Base-by-base conservation (phyloP, 805 yeast species). In the Zygosaccharomyces pseudorouxii region DNA sequence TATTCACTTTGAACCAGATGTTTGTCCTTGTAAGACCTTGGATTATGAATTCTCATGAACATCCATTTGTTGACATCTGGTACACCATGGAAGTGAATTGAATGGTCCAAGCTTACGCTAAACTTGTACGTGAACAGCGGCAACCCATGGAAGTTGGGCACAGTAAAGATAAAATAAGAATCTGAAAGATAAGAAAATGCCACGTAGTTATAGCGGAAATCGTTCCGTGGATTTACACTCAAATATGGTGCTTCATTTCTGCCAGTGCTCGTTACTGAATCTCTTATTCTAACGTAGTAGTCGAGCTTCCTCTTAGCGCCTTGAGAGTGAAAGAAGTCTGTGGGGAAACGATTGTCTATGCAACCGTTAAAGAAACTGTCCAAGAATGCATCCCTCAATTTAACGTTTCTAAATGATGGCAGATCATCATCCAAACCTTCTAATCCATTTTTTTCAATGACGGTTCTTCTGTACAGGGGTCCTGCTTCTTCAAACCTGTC, bases 31-130 rank as follows among this genome's bases (percentile, higher is more conserved):
- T 72, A 73, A 3, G 82, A 72, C 45, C 79, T 70, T 20, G 79
- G 62, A 33, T 77, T 76, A 42, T 67, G 68, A 38, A 80, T 70
- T 41, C 76, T 71, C 46, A 77, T 75, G 12, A 73, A 69, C 59
- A 78, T 64, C 81, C 83, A 82, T 36, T 79, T 71, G 38, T 73
- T 69, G 1, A 71, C 67, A 37, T 72, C 68, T 47, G 67, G 67
- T 19, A 56, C 41, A 28, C 73, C 77, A 59, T 82, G 87, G 69
- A 84, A 82, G 62, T 81, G 81, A 28, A 86, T 74, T 0, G 81
- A 67, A 59, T 84, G 89, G 55, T 84, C 89, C 53, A 84, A 63
- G 19, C 86, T 79, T 3, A 81, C 82, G n/a, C 81, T 76, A 53
- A 79, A 74, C 36, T 71, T 74, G n/a, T 77, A 70, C 18, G 75